phyloP scores from a whole-genome alignment of 2,329 filamentous ascomycete genomes.

The Aspergillus felis region DNA sequence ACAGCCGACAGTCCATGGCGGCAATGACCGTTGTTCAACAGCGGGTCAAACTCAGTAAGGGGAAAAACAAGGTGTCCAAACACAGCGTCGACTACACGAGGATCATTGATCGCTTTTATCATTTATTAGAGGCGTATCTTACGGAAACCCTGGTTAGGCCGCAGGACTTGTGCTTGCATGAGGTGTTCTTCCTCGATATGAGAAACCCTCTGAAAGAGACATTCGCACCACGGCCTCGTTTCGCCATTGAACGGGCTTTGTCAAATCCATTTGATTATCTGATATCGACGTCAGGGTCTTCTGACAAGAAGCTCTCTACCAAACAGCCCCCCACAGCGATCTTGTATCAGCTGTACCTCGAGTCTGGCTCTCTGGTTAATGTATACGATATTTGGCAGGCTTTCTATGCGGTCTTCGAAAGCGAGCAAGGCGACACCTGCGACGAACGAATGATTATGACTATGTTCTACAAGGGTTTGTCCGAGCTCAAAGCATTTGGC shows the following conservation, averaged over 20 bases:
- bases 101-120: constrained; percentile 47
- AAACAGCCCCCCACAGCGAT: constrained; percentile 58
- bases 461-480: constrained; percentile 78
- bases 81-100: constrained; percentile 54
- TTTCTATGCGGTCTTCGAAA: constrained; percentile 52
- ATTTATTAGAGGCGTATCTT: constrained; percentile 46
- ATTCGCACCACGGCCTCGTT: constrained; percentile 56
- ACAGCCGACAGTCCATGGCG: constrained; percentile 57
- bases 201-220: constrained; percentile 55
- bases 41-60: constrained; percentile 56
- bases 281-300: constrained; percentile 44
- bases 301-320: constrained; percentile 39
- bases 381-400: constrained; percentile 59
- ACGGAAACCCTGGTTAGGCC: constrained; percentile 45
- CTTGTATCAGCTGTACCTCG: constrained; percentile 60
- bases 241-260: constrained; percentile 58
- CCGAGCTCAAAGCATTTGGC: constrained; percentile 80
- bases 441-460: constrained; percentile 51
- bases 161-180: constrained; percentile 50
- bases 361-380: constrained; percentile 60
- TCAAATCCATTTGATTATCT: constrained; percentile 59
- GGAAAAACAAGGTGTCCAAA: constrained; percentile 51
- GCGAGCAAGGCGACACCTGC: constrained; percentile 26
- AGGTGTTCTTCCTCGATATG: constrained; percentile 57
- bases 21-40: constrained; percentile 58